Conservation (phyloP, 208 protist species). For the Leishmania aethiopica region DNA sequence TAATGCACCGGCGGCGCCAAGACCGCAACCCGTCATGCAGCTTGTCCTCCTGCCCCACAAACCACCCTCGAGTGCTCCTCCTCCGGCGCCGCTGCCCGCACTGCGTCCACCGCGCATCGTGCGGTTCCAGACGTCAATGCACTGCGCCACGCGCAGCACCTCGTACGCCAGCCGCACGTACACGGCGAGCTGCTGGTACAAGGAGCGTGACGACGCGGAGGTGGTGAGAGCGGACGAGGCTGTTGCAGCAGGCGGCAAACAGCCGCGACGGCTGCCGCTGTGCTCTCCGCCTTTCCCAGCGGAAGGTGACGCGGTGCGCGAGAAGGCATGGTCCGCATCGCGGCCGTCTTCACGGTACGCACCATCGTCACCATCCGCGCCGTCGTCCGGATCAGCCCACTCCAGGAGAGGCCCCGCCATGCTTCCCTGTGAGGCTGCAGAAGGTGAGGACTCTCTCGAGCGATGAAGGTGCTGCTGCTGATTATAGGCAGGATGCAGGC, state of each 20-base stretch:
- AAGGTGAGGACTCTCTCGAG: constrained; percentile 1
- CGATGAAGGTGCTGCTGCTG: not conserved
- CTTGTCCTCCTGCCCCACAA: not conserved
- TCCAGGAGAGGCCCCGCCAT: not conserved
- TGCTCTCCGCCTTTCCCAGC: not conserved
- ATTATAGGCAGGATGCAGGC: not conserved
- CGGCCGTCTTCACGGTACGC: not conserved
- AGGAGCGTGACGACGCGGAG: not conserved
- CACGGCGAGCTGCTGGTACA: constrained; percentile 32
- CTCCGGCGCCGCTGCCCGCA: not conserved
- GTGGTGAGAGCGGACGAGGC: not conserved
- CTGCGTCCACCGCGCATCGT: constrained; percentile 1
- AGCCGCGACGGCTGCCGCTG: not conserved
- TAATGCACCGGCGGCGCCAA: not conserved
- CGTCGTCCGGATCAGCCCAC: not conserved
- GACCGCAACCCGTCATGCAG: not conserved
- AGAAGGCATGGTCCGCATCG: not conserved
- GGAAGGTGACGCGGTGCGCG: not conserved
- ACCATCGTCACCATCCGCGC: not conserved
- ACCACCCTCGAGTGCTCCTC: not conserved
- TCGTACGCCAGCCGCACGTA: constrained; percentile 37
- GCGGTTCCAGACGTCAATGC: constrained; percentile 39
- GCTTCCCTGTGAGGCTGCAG: too few relatives aligned
- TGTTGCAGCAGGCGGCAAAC: not conserved
- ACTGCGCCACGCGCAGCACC: constrained; percentile 41